phyloP scores from a whole-genome alignment of 331 rosid genomes.

The Pyrus hybrid region DNA sequence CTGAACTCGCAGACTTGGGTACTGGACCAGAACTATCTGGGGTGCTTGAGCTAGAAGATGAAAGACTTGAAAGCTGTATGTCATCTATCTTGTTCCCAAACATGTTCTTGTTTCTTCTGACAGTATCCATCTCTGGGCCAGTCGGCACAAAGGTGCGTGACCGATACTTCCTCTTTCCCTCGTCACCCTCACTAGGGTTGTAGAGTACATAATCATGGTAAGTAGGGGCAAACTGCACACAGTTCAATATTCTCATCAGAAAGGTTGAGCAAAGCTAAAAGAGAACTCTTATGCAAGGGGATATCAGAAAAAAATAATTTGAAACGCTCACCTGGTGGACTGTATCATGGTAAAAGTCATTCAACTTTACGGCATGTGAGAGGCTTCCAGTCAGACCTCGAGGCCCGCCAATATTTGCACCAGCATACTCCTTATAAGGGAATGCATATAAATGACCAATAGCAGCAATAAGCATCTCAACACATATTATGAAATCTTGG shows the following conservation, averaged over 20 bases:
- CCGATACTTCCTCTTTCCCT: constrained; percentile 78
- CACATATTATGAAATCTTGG: constrained; percentile 87
- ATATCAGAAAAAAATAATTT: neutral
- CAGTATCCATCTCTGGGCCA: constrained; percentile 93
- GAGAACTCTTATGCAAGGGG: neutral
- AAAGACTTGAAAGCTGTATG: constrained; percentile 66
- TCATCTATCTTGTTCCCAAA: constrained; percentile 78
- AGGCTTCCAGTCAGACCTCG: constrained; percentile 81
- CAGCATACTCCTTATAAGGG: constrained; percentile 99
- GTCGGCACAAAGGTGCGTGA: constrained; percentile 96
- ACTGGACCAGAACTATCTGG: constrained; percentile 28
- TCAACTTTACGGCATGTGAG: constrained; percentile 79
- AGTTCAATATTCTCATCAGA: constrained; percentile 5
- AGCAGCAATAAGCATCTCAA: constrained; percentile 98
- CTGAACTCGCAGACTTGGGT: constrained; percentile 31
- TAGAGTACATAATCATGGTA: constrained; percentile 98
- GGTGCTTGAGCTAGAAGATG: constrained; percentile 52
- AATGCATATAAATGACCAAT: constrained; percentile 92
- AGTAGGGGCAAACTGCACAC: constrained; percentile 92
- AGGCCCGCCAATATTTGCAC: constrained; percentile 83
- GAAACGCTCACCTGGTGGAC: constrained; percentile 79
- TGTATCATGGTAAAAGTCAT: constrained; percentile 94
- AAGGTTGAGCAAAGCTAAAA: constrained; percentile 4
- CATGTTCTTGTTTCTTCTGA: constrained; percentile 57
- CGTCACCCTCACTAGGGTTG: constrained; percentile 82